Conservation (phyloP, 1,139 yeast genomes). For the Starmera stellimalicola region DNA sequence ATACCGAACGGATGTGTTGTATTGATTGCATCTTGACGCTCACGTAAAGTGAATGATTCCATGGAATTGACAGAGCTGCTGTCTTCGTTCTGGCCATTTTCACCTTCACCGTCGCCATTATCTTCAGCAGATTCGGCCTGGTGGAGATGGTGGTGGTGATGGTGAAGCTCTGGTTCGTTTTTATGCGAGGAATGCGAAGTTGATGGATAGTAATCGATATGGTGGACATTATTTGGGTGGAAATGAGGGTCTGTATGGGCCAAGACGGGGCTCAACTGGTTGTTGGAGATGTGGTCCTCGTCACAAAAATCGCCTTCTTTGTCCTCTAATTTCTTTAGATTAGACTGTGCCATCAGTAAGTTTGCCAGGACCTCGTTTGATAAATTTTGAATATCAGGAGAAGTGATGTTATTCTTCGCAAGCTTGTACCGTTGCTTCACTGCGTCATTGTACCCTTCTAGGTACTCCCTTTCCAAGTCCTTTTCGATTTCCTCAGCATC, state of each 20-base stretch:
- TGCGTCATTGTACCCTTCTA: slow-evolving; percentile 70
- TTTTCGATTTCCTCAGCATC: slow-evolving; percentile 55
- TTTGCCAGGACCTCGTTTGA: slow-evolving; percentile 10
- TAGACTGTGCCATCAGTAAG: slow-evolving; percentile 17
- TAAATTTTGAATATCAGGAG: slow-evolving; percentile 6
- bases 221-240: not conserved
- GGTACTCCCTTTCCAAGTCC: slow-evolving; percentile 50
- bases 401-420: slow-evolving; percentile 3
- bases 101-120: slow-evolving; percentile 22
- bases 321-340: slow-evolving; percentile 15
- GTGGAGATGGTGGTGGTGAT: too few species aligned
- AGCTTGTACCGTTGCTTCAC: slow-evolving; percentile 31
- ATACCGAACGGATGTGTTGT: slow-evolving; percentile 97
- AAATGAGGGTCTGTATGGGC: not conserved
- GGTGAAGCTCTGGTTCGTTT: slow-evolving; percentile 4
- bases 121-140: slow-evolving; percentile 11
- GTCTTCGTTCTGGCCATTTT: slow-evolving; percentile 24
- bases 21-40: slow-evolving; percentile 92
- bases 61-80: slow-evolving; percentile 43
- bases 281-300: not conserved
- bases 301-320: slow-evolving; percentile 15
- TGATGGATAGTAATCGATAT: slow-evolving; percentile 4
- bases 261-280: not conserved
- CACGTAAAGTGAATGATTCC: slow-evolving; percentile 83
- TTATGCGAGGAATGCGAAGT: not conserved